phyloP scores from a whole-genome alignment of 768 basidiomycete genomes.

The Calvatia gigantea region DNA sequence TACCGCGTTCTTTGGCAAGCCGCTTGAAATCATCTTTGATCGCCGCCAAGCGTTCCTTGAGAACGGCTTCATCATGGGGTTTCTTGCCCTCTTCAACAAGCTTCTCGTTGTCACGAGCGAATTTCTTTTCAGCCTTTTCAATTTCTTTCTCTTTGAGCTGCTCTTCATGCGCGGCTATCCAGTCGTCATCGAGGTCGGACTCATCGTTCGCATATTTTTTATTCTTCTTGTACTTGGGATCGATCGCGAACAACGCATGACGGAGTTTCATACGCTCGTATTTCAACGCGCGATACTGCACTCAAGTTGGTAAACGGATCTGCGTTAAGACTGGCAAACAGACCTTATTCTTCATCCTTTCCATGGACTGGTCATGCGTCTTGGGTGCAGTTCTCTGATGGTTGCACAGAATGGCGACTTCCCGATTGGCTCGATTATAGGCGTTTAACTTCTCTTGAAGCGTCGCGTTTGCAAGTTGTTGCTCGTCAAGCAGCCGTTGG shows the following conservation, averaged over 20 bases:
- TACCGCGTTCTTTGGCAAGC: constrained; percentile 80
- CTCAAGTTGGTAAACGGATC: constrained; percentile 9
- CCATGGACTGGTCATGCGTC: constrained; percentile 90
- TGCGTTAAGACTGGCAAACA: neutral
- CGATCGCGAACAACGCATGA: constrained; percentile 75
- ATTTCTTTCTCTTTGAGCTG: constrained; percentile 74
- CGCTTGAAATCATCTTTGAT: constrained; percentile 77
- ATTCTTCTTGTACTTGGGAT: constrained; percentile 80
- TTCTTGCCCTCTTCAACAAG: constrained; percentile 67
- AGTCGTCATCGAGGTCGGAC: constrained; percentile 94
- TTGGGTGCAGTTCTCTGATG: constrained; percentile 96
- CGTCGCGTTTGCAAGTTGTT: constrained; percentile 54
- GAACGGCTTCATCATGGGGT: constrained; percentile 52
- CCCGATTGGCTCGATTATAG: constrained; percentile 95
- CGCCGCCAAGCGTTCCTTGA: constrained; percentile 64
- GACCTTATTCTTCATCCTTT: constrained; percentile 91
- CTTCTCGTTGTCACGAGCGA: constrained; percentile 91
- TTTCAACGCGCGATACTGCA: constrained; percentile 83
- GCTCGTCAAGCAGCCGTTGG: constrained; percentile 82
- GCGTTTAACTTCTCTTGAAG: constrained; percentile 96
- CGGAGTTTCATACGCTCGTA: constrained; percentile 98
- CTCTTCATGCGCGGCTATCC: constrained; percentile 78
- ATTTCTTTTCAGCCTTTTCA: constrained; percentile 92
- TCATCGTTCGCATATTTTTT: constrained; percentile 77
- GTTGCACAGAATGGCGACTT: constrained; percentile 98